These are phyloP conservation scores for Salix udensis DNA, from an alignment of 345 rosid genomes.

Conservation along the genomic window DNA sequence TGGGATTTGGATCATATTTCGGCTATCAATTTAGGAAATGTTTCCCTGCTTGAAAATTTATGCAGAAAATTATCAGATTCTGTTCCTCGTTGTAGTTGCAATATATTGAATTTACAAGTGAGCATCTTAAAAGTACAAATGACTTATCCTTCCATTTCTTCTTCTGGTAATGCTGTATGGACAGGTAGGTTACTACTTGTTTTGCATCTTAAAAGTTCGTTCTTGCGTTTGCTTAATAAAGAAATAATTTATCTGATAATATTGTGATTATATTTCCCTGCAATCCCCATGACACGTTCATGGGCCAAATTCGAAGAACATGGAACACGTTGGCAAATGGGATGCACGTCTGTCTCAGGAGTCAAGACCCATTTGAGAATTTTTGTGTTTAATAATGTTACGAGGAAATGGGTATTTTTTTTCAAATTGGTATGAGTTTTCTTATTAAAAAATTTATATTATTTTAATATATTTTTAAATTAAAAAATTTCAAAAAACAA, in stretches of 20 bases:
- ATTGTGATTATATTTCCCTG: not conserved
- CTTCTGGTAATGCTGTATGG: not conserved
- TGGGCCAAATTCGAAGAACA: not conserved
- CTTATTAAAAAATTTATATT: too few species aligned
- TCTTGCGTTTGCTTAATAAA: slow-evolving; percentile 13
- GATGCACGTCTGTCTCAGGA: slow-evolving; percentile 39
- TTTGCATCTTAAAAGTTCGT: not conserved
- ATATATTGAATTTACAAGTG: not conserved
- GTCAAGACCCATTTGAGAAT: not conserved
- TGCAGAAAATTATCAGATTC: not conserved
- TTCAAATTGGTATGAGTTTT: not conserved
- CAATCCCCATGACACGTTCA: not conserved
- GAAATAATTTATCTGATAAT: slow-evolving; percentile 15
- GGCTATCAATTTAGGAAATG: not conserved
- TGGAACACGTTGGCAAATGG: slow-evolving; percentile 23
- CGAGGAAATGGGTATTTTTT: not conserved
- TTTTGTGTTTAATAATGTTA: not conserved
- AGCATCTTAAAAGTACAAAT: not conserved
- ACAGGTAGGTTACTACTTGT: not conserved
- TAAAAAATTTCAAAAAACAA: too few species aligned
- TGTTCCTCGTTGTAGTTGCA: not conserved
- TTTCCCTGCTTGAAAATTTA: not conserved
- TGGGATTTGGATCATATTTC: not conserved
- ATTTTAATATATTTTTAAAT: too few species aligned
- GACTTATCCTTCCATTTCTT: too few species aligned